Evolutionary conservation across 768 basidiomycete species (phyloP), one percentile per base, ranked within the genome.

Genomic region (Agrocybe praecox): DNA sequence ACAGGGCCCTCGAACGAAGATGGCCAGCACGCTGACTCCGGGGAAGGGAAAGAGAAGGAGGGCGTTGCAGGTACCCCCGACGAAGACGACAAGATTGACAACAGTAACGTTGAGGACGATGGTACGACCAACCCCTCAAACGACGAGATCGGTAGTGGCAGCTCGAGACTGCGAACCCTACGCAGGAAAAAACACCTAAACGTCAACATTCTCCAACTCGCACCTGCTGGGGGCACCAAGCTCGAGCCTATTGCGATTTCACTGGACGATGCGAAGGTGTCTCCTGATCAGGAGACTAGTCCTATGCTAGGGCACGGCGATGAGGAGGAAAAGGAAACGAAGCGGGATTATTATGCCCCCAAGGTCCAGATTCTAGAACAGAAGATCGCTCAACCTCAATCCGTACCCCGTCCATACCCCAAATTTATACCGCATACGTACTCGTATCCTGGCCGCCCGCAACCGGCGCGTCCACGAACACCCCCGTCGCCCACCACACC

Each of bases 171-270:
- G 1, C 47, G 54, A n/a, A 55, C 54, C 19, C 22, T 55, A n/a
- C 19, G 54, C 18, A 55, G 54, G 40, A 49, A 49, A 11, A 55
- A 55, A 22, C 54, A 49, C 26, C 33, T 55, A 14, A 54, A 54
- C 18, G 12, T 56, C 24, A 34, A 40, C 17, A 51, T 33, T 22
- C 6, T 33, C 21, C 32, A 19, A 26, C 19, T 17, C 18, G 43
- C 26, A 21, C 40, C 40, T 23, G 26, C 9, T 29, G 26, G 26
- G 5, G 26, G 26, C 26, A 9, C 26, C 5, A 29, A 29, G 9
- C 26, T 29, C 9, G 65, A 66, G 15, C 67, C 71, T 14, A 65
- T 70, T 32, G 62, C 68, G 0, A 69, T 63, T 46, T 57, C 65
- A 9, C 53, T 63, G 26, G 62, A 62, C n/a, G 54, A 46, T 26